Evolutionary conservation across 495 filamentous ascomycete species (phyloP).

Genomic region (Penicillium paxilli): DNA sequence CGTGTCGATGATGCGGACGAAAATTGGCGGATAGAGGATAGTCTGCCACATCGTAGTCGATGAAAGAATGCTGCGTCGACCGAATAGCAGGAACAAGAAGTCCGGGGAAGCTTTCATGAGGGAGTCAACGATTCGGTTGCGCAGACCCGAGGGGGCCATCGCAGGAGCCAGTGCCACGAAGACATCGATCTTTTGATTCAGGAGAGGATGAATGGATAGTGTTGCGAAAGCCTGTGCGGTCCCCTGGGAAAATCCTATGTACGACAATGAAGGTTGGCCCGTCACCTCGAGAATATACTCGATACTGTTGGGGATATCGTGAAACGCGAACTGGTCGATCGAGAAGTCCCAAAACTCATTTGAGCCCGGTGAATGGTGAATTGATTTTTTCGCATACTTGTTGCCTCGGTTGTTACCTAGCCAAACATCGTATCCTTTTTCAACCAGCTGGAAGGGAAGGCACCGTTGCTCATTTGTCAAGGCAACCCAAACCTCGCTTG

Average conservation of each 20-base stretch:
- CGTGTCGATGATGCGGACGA: constrained; percentile 83
- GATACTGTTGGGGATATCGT: constrained; percentile 95
- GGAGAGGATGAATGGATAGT: constrained; percentile 85
- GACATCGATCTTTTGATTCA: constrained; percentile 92
- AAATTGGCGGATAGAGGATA: constrained; percentile 92
- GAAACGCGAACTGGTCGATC: constrained; percentile 96
- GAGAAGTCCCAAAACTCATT: constrained; percentile 93
- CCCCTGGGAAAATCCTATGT: constrained; percentile 95
- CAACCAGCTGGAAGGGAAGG: constrained; percentile 86
- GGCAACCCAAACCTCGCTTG: constrained; percentile 98
- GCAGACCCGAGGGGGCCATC: constrained; percentile 91
- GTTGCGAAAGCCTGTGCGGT: constrained; percentile 96
- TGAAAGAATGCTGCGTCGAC: constrained; percentile 87
- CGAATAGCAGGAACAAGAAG: constrained; percentile 90
- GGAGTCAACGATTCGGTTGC: constrained; percentile 84
- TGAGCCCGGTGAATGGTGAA: constrained; percentile 68
- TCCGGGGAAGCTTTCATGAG: constrained; percentile 92
- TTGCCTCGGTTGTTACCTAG: constrained; percentile 96
- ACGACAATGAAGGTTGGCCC: constrained; percentile 79
- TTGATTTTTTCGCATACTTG: constrained; percentile 96
- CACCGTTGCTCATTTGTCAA: constrained; percentile 81
- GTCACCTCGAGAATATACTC: constrained; percentile 87
- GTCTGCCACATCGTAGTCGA: constrained; percentile 97
- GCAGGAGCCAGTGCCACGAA: constrained; percentile 97
- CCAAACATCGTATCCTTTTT: constrained; percentile 96